phyloP scores from a whole-genome alignment of 108 stramenopile genomes.

The Nitzschia putrida region DNA sequence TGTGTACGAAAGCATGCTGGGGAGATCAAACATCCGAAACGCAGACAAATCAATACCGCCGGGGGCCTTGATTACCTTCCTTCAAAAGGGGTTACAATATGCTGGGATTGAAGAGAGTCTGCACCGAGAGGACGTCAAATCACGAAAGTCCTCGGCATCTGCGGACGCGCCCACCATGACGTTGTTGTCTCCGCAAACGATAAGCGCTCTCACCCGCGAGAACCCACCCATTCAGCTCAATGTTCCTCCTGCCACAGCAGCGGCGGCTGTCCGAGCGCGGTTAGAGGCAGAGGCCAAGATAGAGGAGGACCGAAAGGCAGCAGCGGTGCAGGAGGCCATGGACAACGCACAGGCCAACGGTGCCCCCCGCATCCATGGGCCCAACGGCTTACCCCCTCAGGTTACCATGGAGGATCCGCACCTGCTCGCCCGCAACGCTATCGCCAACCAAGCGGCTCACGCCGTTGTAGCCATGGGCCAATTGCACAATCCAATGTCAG shows the following conservation, averaged over 20 bases:
- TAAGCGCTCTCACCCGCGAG: slow-evolving; percentile 66
- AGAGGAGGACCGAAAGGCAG: slow-evolving; percentile 40
- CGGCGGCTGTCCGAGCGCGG: slow-evolving; percentile 71
- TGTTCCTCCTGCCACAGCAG: slow-evolving; percentile 79
- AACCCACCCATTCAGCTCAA: slow-evolving; percentile 81
- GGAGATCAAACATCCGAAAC: slow-evolving; percentile 66
- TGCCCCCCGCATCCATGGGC: slow-evolving; percentile 28
- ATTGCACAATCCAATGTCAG: not conserved
- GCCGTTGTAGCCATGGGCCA: slow-evolving; percentile 24
- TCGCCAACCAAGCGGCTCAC: slow-evolving; percentile 36
- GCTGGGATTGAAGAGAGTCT: slow-evolving; percentile 87
- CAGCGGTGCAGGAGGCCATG: slow-evolving; percentile 32
- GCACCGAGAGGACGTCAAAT: slow-evolving; percentile 44
- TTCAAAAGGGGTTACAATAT: slow-evolving; percentile 90
- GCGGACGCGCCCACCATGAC: slow-evolving; percentile 45
- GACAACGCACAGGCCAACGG: slow-evolving; percentile 21
- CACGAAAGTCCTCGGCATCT: slow-evolving; percentile 16
- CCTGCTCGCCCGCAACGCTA: slow-evolving; percentile 28
- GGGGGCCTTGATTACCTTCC: slow-evolving; percentile 80
- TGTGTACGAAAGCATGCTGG: slow-evolving; percentile 91
- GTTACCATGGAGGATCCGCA: slow-evolving; percentile 32
- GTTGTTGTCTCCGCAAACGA: slow-evolving; percentile 68
- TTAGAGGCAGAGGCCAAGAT: slow-evolving; percentile 64
- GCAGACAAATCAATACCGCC: slow-evolving; percentile 78
- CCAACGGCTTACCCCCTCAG: slow-evolving; percentile 52